A percentile compares a stretch with the other conserved stretches of the same genome.
These are phyloP conservation scores for Mallotus repandus DNA, from an alignment of 441 rosid genomes.

Conservation along the genomic window DNA sequence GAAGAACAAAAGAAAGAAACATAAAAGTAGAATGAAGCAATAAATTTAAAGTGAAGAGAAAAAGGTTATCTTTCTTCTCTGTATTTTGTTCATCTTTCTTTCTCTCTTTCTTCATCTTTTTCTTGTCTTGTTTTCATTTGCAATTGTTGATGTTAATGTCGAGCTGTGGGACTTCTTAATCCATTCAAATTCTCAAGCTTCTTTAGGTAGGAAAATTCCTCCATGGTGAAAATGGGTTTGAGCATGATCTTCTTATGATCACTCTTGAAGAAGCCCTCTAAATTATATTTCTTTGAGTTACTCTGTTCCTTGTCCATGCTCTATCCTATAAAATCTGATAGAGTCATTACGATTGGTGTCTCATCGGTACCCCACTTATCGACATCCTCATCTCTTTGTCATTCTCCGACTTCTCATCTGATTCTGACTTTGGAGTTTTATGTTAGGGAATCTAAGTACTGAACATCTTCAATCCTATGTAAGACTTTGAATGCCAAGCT, in stretches of 20 bases:
- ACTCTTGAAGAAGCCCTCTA: slow-evolving; percentile 23
- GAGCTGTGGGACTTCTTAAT: slow-evolving; percentile 55
- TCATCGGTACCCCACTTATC: slow-evolving; percentile 32
- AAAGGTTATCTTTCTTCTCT: neutral
- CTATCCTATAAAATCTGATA: slow-evolving; percentile 87
- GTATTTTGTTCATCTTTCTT: neutral
- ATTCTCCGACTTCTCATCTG: slow-evolving; percentile 36
- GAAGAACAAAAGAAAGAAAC: too few species aligned
- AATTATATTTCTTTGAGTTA: slow-evolving; percentile 33
- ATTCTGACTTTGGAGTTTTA: slow-evolving; percentile 13
- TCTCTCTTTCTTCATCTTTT: neutral
- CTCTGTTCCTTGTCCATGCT: slow-evolving; percentile 23
- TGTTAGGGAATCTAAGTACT: slow-evolving; percentile 46
- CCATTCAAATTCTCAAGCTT: slow-evolving; percentile 57
- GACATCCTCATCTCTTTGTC: slow-evolving; percentile 42
- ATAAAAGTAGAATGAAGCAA: too few species aligned
- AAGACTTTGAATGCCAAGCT: slow-evolving; percentile 79
- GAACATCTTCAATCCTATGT: slow-evolving; percentile 85
- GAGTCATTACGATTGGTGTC: slow-evolving; percentile 49
- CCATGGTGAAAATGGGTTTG: slow-evolving; percentile 34
- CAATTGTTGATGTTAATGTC: slow-evolving; percentile 32
- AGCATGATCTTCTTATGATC: slow-evolving; percentile 35
- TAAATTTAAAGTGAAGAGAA: too few species aligned
- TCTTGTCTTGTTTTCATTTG: slow-evolving; percentile 22
- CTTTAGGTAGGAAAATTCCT: slow-evolving; percentile 55